Evolutionary conservation across 164 flowering plant genomes (phyloP), one percentile per base, ranked within the genome.

Genomic region (Cinnamomum chago): DNA sequence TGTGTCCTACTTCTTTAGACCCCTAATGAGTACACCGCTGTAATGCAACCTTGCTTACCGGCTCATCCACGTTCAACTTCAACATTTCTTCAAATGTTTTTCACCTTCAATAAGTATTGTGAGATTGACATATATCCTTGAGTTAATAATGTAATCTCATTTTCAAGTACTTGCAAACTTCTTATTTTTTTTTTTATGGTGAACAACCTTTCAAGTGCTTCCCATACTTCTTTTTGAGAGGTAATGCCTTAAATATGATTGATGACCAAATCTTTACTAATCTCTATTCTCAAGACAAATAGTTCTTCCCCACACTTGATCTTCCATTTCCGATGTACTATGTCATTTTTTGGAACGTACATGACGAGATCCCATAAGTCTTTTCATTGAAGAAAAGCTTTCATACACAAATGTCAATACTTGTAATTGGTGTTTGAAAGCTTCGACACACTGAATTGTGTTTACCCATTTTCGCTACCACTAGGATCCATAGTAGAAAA

Each of bases 191-290:
- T 72, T 72, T 23, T 60, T 72, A 28, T 28, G 20, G 55, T 15
- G 12, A 58, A 58, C 17, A 72, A 22, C 67, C 25, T 72, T 60
- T 60, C 67, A 62, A 72, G 74, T 5, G 50, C 60, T 5, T 72
- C 74, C 67, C 67, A 62, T 2, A 72, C 27, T 27, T 58, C 67
- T 24, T 72, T 72, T 22, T 27, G 10, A 2, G 74, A 62, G 18
- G 1, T 22, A 28, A 58, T 18, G 22, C 52, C 73, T 10, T n/a
- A 0, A 47, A 50, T 22, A 70, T 70, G 72, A 70, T 70, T 23
- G 5, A 70, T 23, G 5, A 70, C 47, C 2, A 47, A 51, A 9
- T 71, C 65, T 20, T 50, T 71, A 17, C 20, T 52, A 51, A 71
- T 58, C 2, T 40, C 52, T 52, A 64, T 17, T 23, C 73, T 52